Conservation (phyloP, 768 basidiomycete genomes). For the Baorangia bicolor region DNA sequence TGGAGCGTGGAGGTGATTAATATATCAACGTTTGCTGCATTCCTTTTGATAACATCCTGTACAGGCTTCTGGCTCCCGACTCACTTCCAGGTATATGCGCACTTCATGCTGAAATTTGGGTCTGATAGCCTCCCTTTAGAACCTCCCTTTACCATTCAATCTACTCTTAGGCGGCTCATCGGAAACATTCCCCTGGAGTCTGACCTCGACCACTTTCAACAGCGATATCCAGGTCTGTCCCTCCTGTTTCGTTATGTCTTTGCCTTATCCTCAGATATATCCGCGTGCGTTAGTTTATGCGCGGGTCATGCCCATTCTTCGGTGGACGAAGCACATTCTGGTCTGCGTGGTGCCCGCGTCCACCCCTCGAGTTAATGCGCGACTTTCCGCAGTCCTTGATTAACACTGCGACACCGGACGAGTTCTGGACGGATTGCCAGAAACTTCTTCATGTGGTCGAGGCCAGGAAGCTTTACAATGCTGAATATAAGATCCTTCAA, state of each 20-base stretch:
- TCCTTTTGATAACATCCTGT: neutral
- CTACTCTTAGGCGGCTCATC: neutral
- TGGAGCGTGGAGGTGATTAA: slow-evolving; percentile 13
- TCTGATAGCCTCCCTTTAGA: neutral
- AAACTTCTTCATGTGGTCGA: slow-evolving; percentile 3
- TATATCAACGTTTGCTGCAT: neutral
- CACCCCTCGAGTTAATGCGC: slow-evolving; percentile 8
- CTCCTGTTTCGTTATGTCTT: no score
- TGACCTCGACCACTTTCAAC: slow-evolving; percentile 1
- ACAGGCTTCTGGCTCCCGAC: slow-evolving; percentile 10
- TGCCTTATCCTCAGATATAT: neutral
- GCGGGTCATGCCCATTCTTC: slow-evolving; percentile 16
- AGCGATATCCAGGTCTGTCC: slow-evolving; percentile 5
- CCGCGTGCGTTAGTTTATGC: slow-evolving; percentile 9
- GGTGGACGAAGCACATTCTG: slow-evolving; percentile 18
- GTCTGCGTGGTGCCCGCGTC: slow-evolving; percentile 20
- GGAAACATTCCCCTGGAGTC: slow-evolving; percentile 6
- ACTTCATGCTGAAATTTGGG: no score
- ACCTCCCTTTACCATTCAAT: slow-evolving; percentile 8
- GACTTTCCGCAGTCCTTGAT: slow-evolving; percentile 12
- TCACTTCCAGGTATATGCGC: slow-evolving; percentile 5
- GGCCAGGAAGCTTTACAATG: neutral
- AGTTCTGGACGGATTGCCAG: slow-evolving; percentile 2
- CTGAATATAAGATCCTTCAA: slow-evolving; percentile 4
- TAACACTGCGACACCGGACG: neutral